phyloP scores from a whole-genome alignment of 208 protist genomes.

The Leishmania gerbilli region DNA sequence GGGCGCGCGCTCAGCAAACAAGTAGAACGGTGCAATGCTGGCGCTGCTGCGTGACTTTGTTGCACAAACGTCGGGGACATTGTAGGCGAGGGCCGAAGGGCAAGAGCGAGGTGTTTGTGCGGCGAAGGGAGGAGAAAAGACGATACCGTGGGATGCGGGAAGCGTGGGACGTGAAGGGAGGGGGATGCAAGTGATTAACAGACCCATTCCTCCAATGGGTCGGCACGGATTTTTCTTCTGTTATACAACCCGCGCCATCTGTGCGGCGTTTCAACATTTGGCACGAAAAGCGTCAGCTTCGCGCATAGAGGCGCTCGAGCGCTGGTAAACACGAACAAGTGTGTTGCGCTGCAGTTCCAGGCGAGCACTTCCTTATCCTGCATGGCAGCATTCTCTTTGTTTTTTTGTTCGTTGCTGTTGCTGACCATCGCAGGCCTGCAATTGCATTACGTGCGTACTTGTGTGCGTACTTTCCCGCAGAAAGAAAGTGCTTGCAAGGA shows the following conservation, averaged over 20 bases:
- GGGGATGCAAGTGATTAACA: neutral
- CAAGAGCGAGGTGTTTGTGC: neutral
- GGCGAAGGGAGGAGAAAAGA: neutral
- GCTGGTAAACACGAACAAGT: neutral
- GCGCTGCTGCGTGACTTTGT: neutral
- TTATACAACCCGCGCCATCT: neutral
- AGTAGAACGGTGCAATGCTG: neutral
- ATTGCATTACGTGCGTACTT: neutral
- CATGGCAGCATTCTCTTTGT: neutral
- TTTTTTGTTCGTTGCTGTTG: neutral
- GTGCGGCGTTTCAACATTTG: neutral
- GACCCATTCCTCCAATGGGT: neutral
- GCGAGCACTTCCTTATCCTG: neutral
- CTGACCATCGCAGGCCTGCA: neutral
- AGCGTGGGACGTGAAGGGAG: too few relatives aligned
- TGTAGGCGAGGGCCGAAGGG: neutral
- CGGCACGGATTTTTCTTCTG: too few relatives aligned
- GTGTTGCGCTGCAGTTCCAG: neutral
- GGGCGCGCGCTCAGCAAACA: neutral
- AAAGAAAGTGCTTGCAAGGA: neutral
- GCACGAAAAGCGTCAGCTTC: neutral
- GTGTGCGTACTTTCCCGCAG: neutral
- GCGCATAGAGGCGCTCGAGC: neutral
- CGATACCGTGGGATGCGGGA: neutral
- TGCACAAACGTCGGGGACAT: neutral